Base-by-base conservation (phyloP, 148 eudicot genomes). In the Fagopyrum esculentum region DNA sequence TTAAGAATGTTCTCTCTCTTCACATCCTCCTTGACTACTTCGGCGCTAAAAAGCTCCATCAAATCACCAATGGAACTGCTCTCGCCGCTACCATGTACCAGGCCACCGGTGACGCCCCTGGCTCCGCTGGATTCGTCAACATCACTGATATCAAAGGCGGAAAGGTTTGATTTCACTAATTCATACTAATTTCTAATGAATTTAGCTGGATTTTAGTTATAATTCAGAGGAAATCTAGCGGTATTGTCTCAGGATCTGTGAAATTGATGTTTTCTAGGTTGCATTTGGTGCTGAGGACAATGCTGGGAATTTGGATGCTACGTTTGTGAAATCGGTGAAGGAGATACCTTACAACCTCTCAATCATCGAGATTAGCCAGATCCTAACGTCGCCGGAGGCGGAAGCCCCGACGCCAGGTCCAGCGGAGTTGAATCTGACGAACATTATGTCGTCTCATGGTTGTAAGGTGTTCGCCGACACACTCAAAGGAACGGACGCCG, bases 41-140 rank as follows among this genome's bases (percentile, higher is more conserved):
- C 73, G 93, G 93, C 45, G 92, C 93, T 40, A 92, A 95, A 70
- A 95, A 95, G 71, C 90, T 95, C 69, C 98, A 95, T 80, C 96
- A 95, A 73, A 95, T 95, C 63, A 85, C 87, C 59, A 80, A 87
- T 54, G 97, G 97, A 51, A 84, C 97, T 9, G 97, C 96, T 0
- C 84, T 90, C 26, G 92, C 98, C 49, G 98, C 98, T 46, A 95
- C 98, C 0, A 87, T 95, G 92, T 95, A 75, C 85, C 98, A 95
- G 64, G 98, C 98, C 71, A 90, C 96, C 74, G 98, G 98, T 3
- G 17, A 86, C 6, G 98, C 98, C 6, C 45, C 88, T 0, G 98
- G 98, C 0, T 80, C 91, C 15, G 75, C 97, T 9, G 98, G 98
- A 0, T 92, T 95, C 78, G 93, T 95, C 74, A 92, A 90, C 76